These are phyloP conservation scores for Scleroderma bovista DNA, from an alignment of 768 basidiomycete genomes.

Conservation along the genomic window DNA sequence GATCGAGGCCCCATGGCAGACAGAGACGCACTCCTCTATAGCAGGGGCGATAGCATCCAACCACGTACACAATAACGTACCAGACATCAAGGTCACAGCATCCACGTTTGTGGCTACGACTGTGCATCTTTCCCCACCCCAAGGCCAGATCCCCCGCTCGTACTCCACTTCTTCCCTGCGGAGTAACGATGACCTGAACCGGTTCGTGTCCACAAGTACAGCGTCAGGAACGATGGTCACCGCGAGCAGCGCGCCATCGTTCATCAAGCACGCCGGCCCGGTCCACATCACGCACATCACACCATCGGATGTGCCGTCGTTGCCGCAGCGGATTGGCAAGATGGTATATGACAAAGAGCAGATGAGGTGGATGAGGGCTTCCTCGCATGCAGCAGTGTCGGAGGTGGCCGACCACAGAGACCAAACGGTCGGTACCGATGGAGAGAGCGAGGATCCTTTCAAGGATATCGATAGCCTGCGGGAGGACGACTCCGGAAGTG, in stretches of 20 bases:
- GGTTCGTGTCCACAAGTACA: constrained; percentile 88
- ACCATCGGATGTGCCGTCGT: constrained; percentile 66
- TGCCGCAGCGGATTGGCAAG: constrained; percentile 76
- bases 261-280: constrained; percentile 78
- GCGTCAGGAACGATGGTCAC: constrained; percentile 70
- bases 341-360: constrained; percentile 83
- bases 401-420: constrained; percentile 27
- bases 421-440: constrained; percentile 29
- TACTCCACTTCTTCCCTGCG: constrained; percentile 49
- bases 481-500: constrained; percentile 48
- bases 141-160: constrained; percentile 26
- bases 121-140: constrained; percentile 27
- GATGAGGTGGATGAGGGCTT: constrained; percentile 82
- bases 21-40: constrained; percentile 14
- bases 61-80: constrained; percentile 13
- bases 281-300: constrained; percentile 76
- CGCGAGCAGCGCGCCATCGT: constrained; percentile 69
- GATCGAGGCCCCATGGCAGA: constrained; percentile 33
- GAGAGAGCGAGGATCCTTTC: constrained; percentile 84
- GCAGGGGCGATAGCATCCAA: not conserved
- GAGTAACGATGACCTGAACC: constrained; percentile 70
- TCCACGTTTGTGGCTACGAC: constrained; percentile 16
- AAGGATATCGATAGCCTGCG: constrained; percentile 83
- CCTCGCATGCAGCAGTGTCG: constrained; percentile 30
- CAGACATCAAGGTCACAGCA: constrained; percentile 25